Base-by-base conservation (phyloP, 164 flowering plant species). In the Magnolia sinica region DNA sequence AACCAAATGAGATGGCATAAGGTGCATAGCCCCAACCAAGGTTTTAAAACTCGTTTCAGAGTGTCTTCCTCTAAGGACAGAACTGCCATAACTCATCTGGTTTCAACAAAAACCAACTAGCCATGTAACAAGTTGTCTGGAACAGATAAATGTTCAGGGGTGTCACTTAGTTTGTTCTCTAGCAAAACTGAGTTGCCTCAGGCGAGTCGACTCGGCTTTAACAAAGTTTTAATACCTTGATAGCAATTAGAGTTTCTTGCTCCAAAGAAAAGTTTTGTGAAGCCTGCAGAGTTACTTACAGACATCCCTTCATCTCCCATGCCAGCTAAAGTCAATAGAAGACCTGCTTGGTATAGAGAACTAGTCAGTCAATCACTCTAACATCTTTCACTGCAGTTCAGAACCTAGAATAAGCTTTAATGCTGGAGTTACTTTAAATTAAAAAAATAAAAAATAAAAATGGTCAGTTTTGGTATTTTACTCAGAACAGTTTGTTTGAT, bases 301-400 rank as follows among this genome's bases (percentile, higher is more conserved):
- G 95, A 84, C 91, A 91, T 83, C 81, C 99, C 99, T 83, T 87
- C 96, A 8, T 94, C 95, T 74, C 99, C 99, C 70, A 90, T 92
- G 76, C 96, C 94, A 81, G 98, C 99, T 86, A 96, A 87, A 74
- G 98, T 96, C 85, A 96, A 83, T 73, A 96, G 83, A 81, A 96
- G 87, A 72, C 99, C 99, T 96, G 85, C 64, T 65, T 73, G 4
- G 64, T 64, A 64, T 13, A 45, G 6, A 27, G 72, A 58, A 51
- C 65, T 16, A 14, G 7, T 63, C 22, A 18, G 22, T 63, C 22
- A 63, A 18, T 63, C 45, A 37, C 45, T 37, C 45, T 37, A 37
- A 66, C 31, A 22, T 23, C 29, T 24, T 23, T 27, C n/a, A 13
- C n/a, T 19, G 5, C 31, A 24, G 69, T 66, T 66, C 27, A 66